Percentiles rank a stretch among this genome's conserved stretches.
Conservation (phyloP, 1,139 yeast species). For the Williopsis jadinii region DNA sequence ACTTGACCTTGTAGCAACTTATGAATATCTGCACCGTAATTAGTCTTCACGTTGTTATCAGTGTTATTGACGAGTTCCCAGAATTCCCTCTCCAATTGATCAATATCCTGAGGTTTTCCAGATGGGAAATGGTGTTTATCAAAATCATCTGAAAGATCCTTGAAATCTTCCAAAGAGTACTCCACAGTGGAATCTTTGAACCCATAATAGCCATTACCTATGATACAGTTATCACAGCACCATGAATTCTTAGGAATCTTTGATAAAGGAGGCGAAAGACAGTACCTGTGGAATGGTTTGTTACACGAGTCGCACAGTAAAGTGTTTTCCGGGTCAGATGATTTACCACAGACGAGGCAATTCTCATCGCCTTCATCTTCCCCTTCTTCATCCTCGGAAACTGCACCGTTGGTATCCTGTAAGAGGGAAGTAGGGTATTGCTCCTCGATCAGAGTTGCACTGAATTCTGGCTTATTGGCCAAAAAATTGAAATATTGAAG, state of each 20-base stretch:
- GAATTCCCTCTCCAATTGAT: constrained; percentile 46
- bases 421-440: constrained; percentile 26
- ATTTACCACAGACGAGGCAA: constrained; percentile 49
- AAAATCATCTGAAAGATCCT: constrained; percentile 49
- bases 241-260: constrained; percentile 53
- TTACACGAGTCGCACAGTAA: constrained; percentile 72
- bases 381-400: constrained; percentile 23
- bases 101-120: constrained; percentile 31
- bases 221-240: constrained; percentile 77
- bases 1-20: constrained; percentile 52
- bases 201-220: constrained; percentile 87
- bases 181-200: constrained; percentile 66
- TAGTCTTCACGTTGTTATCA: constrained; percentile 44
- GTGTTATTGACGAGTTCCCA: constrained; percentile 46
- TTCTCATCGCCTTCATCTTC: constrained; percentile 26
- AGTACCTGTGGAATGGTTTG: constrained; percentile 55
- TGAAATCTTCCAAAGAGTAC: constrained; percentile 57
- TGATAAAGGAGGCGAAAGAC: constrained; percentile 48
- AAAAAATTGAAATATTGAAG: constrained; percentile 41
- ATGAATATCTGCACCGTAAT: constrained; percentile 78
- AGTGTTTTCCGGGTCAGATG: constrained; percentile 43
- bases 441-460: constrained; percentile 19
- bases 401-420: constrained; percentile 16
- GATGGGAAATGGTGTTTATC: constrained; percentile 31
- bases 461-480: constrained; percentile 17